phyloP scores from a whole-genome alignment of 495 filamentous ascomycete genomes.

The Ramalina peruviana region DNA sequence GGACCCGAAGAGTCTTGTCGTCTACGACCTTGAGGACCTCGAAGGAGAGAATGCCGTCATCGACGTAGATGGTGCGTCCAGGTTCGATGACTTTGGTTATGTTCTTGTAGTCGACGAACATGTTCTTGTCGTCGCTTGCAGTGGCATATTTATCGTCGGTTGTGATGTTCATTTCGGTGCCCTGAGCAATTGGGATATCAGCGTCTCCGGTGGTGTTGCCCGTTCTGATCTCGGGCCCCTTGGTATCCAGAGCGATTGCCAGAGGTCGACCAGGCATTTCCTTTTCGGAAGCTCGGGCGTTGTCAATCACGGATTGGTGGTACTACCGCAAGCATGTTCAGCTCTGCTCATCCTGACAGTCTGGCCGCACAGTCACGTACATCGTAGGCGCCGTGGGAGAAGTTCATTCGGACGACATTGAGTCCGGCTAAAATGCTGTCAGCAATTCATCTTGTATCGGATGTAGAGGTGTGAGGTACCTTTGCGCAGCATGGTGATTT shows the following conservation, averaged over 20 bases:
- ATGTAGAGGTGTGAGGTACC: constrained; percentile 24
- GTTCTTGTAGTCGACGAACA: constrained; percentile 99
- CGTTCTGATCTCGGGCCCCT: constrained; percentile 96
- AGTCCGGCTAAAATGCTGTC: constrained; percentile 49
- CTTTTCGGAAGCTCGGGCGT: constrained; percentile 74
- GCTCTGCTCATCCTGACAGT: constrained; percentile 3
- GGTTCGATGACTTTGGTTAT: constrained; percentile 92
- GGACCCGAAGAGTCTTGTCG: constrained; percentile 69
- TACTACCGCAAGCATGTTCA: constrained; percentile 33
- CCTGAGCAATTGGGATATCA: constrained; percentile 76
- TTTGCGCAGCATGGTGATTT: constrained; percentile 80
- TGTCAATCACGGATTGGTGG: constrained; percentile 91
- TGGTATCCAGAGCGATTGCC: constrained; percentile 96
- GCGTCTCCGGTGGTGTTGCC: constrained; percentile 76
- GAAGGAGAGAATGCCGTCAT: constrained; percentile 93
- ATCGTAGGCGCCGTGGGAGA: constrained; percentile 93
- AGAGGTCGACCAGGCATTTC: constrained; percentile 65
- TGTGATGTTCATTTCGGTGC: constrained; percentile 80
- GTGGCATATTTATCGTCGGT: constrained; percentile 93
- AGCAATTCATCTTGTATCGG: constrained; percentile 3
- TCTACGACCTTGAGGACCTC: constrained; percentile 80
- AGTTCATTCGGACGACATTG: constrained; percentile 99
- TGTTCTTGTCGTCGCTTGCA: constrained; percentile 72
- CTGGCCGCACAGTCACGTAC: constrained; percentile 27
- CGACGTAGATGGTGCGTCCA: constrained; percentile 96